Conservation (phyloP, 495 filamentous ascomycete species). For the Penicillium ucsense region DNA sequence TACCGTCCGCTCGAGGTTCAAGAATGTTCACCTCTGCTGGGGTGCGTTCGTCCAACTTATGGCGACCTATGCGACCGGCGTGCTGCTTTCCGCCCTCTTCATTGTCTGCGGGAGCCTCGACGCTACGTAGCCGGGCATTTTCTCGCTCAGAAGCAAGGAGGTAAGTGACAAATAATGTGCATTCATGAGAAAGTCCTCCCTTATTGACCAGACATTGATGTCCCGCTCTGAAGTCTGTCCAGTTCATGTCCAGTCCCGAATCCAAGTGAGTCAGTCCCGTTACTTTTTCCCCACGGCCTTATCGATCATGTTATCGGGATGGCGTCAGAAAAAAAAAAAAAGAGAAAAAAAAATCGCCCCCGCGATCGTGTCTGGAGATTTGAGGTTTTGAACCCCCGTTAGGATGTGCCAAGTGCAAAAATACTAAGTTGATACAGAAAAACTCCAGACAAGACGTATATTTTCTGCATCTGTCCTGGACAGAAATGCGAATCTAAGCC, state of each 20-base stretch:
- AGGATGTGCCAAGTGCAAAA: too few species aligned
- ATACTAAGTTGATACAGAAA: too few species aligned
- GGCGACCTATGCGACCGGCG: conserved; percentile 1
- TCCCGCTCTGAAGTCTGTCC: too few species aligned
- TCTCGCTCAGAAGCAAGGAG: conserved; percentile 4
- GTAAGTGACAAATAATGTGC: background rate
- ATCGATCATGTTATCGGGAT: conserved; percentile 12
- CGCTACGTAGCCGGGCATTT: conserved; percentile 1
- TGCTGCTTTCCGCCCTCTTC: conserved; percentile 5
- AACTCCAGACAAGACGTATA: too few species aligned
- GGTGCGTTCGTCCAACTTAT: background rate
- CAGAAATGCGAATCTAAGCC: conserved; percentile 7
- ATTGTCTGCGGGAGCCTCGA: conserved; percentile 2
- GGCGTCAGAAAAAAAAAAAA: conserved; percentile 3
- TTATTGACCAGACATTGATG: too few species aligned
- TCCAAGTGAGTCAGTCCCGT: conserved; percentile 7
- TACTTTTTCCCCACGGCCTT: background rate
- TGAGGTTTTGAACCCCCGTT: too few species aligned
- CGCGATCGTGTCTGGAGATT: background rate
- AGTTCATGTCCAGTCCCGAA: background rate
- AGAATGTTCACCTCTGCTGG: background rate
- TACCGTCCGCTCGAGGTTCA: too few species aligned
- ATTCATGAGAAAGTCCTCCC: too few species aligned
- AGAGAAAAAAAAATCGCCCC: background rate
- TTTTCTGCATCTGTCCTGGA: background rate